Evolutionary conservation across 140 eudicot genomes (phyloP).

Genomic region (Anethum foeniculum): DNA sequence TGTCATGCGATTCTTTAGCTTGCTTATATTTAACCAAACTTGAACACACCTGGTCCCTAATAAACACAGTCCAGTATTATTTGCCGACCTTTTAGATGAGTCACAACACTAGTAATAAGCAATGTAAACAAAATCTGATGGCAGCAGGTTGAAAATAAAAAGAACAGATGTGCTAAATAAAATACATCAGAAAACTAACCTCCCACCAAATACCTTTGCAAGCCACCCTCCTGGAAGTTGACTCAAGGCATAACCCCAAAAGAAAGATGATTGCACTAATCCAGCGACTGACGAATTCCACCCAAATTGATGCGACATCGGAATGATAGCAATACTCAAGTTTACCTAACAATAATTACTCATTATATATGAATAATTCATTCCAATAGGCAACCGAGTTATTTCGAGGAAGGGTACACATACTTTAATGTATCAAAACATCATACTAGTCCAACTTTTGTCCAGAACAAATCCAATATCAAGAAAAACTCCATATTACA

Average conservation of each 20-base stretch:
- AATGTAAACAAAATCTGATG: neutral
- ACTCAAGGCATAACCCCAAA: slow-evolving; percentile 98
- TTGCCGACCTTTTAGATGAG: neutral
- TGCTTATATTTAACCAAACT: neutral
- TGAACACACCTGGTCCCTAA: neutral
- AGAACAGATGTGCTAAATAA: neutral
- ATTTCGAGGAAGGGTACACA: neutral
- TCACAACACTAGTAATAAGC: neutral
- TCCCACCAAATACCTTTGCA: slow-evolving; percentile 85
- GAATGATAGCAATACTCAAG: slow-evolving; percentile 92
- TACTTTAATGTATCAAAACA: neutral
- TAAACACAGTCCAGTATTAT: neutral
- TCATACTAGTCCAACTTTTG: neutral
- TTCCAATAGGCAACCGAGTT: neutral
- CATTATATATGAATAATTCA: neutral
- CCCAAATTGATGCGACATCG: slow-evolving; percentile 92
- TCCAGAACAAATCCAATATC: neutral
- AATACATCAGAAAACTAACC: slow-evolving; percentile 46
- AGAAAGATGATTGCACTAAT: slow-evolving; percentile 92
- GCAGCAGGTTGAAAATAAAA: slow-evolving; percentile 7
- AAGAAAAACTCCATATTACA: neutral
- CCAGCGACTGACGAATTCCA: slow-evolving; percentile 97
- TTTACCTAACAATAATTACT: slow-evolving; percentile 49
- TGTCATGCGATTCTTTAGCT: neutral
- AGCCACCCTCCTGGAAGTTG: slow-evolving; percentile 99